Evolutionary conservation across 192 early-diverging fungal species (phyloP).

Genomic region (Coemansia reversa): DNA sequence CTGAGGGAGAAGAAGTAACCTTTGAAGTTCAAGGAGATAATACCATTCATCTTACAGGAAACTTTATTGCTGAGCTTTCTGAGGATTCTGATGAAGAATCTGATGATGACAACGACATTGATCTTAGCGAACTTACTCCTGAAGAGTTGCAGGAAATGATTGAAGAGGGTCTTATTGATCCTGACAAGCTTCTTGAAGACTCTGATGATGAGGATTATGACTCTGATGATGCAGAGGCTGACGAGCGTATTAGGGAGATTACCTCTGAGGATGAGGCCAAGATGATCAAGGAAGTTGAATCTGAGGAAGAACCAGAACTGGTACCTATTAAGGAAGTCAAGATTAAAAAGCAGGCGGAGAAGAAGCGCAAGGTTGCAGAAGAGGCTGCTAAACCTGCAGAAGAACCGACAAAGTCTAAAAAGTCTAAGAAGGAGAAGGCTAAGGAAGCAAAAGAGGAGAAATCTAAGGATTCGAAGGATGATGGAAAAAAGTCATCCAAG

Average conservation of each 20-base stretch:
- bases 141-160: slow-evolving; percentile 43
- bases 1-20: slow-evolving; percentile 80
- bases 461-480: slow-evolving; percentile 14
- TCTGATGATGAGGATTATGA: slow-evolving; percentile 47
- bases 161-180: slow-evolving; percentile 33
- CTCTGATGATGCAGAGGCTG: slow-evolving; percentile 46
- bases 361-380: slow-evolving; percentile 33
- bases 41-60: slow-evolving; percentile 50
- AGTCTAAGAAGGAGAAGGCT: slow-evolving; percentile 28
- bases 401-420: slow-evolving; percentile 45
- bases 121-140: slow-evolving; percentile 16
- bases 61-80: slow-evolving; percentile 45
- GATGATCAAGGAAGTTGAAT: slow-evolving; percentile 37
- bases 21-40: slow-evolving; percentile 68
- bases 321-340: slow-evolving; percentile 42
- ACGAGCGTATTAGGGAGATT: slow-evolving; percentile 47
- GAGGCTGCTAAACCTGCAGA: slow-evolving; percentile 23
- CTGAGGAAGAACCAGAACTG: slow-evolving; percentile 34
- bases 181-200: slow-evolving; percentile 27
- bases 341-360: slow-evolving; percentile 56
- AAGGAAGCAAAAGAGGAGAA: slow-evolving; percentile 10
- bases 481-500: slow-evolving; percentile 33
- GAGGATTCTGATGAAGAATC: slow-evolving; percentile 40
- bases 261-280: slow-evolving; percentile 45
- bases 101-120: slow-evolving; percentile 41